Percentiles rank a stretch among this genome's conserved stretches.
These are phyloP conservation scores for Asparagopsis taxiformis DNA, from an alignment of 31 red algal species.

Conservation along the genomic window DNA sequence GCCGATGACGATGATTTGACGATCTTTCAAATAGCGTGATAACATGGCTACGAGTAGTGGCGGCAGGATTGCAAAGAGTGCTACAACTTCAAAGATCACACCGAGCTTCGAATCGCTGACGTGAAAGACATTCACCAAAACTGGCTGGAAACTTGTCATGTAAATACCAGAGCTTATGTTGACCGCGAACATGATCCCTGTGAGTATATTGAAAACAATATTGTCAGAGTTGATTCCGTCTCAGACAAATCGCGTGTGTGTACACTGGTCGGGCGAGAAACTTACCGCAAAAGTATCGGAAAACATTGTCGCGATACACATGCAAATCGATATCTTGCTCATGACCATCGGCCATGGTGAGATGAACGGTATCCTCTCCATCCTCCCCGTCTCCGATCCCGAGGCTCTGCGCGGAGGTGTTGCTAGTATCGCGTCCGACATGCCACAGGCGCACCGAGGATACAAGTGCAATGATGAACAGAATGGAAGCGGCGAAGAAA, in stretches of 20 bases:
- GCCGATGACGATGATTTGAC: constrained; percentile 65
- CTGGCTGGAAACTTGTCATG: constrained; percentile 62
- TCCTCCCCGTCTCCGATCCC: not conserved
- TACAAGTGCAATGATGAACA: constrained; percentile 13
- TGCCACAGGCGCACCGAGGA: constrained; percentile 5
- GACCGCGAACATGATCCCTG: constrained; percentile 32
- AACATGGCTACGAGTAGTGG: constrained; percentile 54
- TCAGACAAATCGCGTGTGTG: too few relatives aligned
- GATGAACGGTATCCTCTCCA: not conserved
- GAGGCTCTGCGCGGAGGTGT: not conserved
- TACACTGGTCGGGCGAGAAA: too few relatives aligned
- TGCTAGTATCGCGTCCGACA: constrained; percentile 10
- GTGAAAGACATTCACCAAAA: constrained; percentile 64
- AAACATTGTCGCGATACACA: constrained; percentile 35
- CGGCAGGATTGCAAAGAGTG: constrained; percentile 46
- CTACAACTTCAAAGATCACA: constrained; percentile 53
- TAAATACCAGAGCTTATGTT: constrained; percentile 48
- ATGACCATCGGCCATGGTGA: constrained; percentile 4
- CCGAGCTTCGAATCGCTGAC: constrained; percentile 39
- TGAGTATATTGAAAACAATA: too few relatives aligned
- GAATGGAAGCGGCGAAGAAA: constrained; percentile 7
- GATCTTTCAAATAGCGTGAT: constrained; percentile 51
- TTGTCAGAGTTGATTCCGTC: too few relatives aligned
- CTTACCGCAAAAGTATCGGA: constrained; percentile 49
- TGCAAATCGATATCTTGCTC: constrained; percentile 24